Percentiles rank a stretch among this genome's conserved stretches.
These are phyloP conservation scores for Zygosaccharomyces kombuchaensis DNA, from an alignment of 805 yeast genomes.

Conservation along the genomic window DNA sequence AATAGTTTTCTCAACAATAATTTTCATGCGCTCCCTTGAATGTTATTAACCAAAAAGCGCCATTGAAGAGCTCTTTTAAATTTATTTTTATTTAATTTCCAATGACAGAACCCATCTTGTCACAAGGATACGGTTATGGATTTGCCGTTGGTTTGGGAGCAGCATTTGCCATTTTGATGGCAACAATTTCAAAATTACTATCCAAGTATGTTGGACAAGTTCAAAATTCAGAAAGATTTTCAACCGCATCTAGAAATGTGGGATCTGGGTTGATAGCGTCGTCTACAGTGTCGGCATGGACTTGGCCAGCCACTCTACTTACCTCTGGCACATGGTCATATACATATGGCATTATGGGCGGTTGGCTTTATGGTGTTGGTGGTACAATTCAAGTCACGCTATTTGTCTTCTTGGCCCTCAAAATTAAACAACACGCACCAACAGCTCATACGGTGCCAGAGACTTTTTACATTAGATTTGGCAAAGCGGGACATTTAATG, in stretches of 20 bases:
- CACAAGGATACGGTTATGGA: constrained; percentile 40
- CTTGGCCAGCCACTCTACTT: constrained; percentile 43
- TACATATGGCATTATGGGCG: constrained; percentile 41
- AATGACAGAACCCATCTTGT: constrained; percentile 25
- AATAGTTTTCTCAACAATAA: too few species aligned
- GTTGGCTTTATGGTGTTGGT: constrained; percentile 37
- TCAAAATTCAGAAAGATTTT: constrained; percentile 41
- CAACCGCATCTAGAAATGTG: constrained; percentile 40
- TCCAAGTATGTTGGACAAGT: constrained; percentile 37
- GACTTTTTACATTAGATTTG: constrained; percentile 37
- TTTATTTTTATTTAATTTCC: not conserved
- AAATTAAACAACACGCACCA: constrained; percentile 41
- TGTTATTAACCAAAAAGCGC: too few species aligned
- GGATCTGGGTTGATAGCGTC: constrained; percentile 40
- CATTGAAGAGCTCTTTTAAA: too few species aligned
- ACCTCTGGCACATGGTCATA: constrained; percentile 41
- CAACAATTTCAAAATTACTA: constrained; percentile 34
- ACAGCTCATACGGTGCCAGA: constrained; percentile 42
- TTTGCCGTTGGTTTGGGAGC: constrained; percentile 41
- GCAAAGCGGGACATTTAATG: constrained; percentile 36
- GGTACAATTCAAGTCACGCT: constrained; percentile 38
- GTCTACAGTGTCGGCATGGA: constrained; percentile 40
- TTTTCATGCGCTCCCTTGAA: too few species aligned
- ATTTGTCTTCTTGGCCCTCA: constrained; percentile 38
- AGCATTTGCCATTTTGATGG: constrained; percentile 41